Evolutionary conservation across 331 rosid species (phyloP), one percentile per base, ranked within the genome.

Genomic region (Pyrus hybrid): DNA sequence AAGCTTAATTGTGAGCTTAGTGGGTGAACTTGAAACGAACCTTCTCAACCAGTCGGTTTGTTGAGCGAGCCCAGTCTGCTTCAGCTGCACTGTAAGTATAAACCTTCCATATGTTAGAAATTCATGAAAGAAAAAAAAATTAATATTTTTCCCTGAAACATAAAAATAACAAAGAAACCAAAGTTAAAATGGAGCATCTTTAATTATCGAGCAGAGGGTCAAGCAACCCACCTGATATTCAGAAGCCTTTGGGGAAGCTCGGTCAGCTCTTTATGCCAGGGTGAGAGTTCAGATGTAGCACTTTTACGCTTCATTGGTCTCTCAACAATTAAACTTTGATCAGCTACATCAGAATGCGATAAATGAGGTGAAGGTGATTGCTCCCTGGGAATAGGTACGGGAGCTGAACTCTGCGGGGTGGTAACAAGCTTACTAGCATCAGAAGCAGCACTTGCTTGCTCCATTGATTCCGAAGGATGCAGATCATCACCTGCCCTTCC

Each of bases 271-370:
- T 88, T 85, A 82, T 88, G 88, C 97, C 97, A 92, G 20, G 99
- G 89, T 26, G 77, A 75, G 71, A 95, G 91, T 68, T 91, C 98
- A 37, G 91, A 90, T 54, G 96, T 84, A 37, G 85, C 86, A 71
- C 77, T 89, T 89, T 95, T 93, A 65, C 99, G 99, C 83, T 95
- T 95, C 88, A 87, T 89, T n/a, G 92, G 84, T 78, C 88, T 86
- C 75, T 58, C 73, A 78, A 82, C 79, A 74, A 63, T 83, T 78
- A 83, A 71, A 77, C 84, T 83, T 78, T 90, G 85, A 81, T 89
- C 88, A 63, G 75, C 72, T 16, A 83, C 82, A 80, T 82, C 87
- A 83, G 87, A 80, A 75, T 79, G 87, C 79, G 85, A 30, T 23
- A 80, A 76, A 80, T 77, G 86, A 72, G 93, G 78, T 64, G 82